Base-by-base conservation (phyloP, 305 asterid genomes). In the Lippia alba region DNA sequence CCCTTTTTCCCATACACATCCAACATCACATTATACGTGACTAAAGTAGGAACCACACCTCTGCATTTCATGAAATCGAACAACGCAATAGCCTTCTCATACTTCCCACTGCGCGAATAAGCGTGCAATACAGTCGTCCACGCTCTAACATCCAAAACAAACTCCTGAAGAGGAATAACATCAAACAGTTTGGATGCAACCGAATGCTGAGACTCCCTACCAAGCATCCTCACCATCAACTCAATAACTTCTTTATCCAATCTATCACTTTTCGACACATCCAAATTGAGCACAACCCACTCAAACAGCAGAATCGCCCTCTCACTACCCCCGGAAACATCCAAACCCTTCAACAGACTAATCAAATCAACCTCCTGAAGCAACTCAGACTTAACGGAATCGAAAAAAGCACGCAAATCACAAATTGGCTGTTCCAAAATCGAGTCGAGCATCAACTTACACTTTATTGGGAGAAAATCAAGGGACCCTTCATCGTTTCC, bases 11-110 rank as follows among this genome's bases (percentile, higher is more conserved):
- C 96, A 39, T 91, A 91, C 57, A 89, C 97, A 80, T 88, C 97
- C 89, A 94, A 71, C 96, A 94, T 86, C 78, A 94, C 99, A 75
- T 94, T 94, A 80, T 91, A 94, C 54, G 96, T 89, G 48, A 91
- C 97, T 77, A 94, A 66, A 45, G 90, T 83, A n/a, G 92, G 96
- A 59, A 66, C 51, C 44, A 86, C 49, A 1, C 91, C 89, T 66
- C 86, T 81, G n/a, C 75, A 80, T 78, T 86, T 89, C 76, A 94
- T 80, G 79, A 89, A 82, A 17, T 79, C 78, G 50, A 87, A 94
- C 71, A 94, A 80, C 16, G 82, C 87, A 56, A 88, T 85, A 0
- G 97, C 96, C 83, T 85, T 94, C 0, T 86, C 94, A 20, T 86
- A 91, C 86, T 91, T 89, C 4, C 90, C 96, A 61, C 94, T 81